phyloP scores from a whole-genome alignment of 78 protist genomes.

The Dictyostelium citrinum region DNA sequence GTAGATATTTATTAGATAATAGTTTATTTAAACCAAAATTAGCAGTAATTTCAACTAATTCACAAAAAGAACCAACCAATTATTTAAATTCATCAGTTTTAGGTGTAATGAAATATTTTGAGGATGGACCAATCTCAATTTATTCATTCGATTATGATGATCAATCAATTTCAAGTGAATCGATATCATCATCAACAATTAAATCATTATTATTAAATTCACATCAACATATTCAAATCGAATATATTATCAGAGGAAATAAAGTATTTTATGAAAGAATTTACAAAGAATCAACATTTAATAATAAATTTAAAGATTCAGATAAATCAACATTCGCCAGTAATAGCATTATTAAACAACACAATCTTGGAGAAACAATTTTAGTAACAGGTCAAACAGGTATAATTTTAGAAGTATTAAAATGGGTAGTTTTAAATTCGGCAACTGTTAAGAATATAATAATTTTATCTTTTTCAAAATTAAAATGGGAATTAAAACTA shows the following conservation, averaged over 20 bases:
- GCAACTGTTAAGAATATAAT: not conserved
- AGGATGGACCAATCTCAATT: not conserved
- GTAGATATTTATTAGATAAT: not conserved
- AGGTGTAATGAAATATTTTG: not conserved
- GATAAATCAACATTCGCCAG: too few relatives aligned
- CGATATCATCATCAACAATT: not conserved
- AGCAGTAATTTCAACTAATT: not conserved
- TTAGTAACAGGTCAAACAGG: constrained; percentile 59
- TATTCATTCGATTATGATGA: not conserved
- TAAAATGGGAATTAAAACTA: constrained; percentile 51
- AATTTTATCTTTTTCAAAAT: not conserved
- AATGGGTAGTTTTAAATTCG: constrained; percentile 28
- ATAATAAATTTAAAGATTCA: too few relatives aligned
- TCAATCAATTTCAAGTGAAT: not conserved
- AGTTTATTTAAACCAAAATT: not conserved
- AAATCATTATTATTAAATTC: not conserved
- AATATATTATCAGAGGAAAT: not conserved
- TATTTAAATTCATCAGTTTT: not conserved
- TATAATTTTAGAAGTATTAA: not conserved
- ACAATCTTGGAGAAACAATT: not conserved
- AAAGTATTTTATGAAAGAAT: not conserved
- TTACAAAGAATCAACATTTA: not conserved
- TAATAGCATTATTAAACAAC: too few relatives aligned
- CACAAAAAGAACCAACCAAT: not conserved
- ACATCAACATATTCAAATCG: not conserved